These are phyloP conservation scores for Paragyromitra xinjiangensis DNA, from an alignment of 495 filamentous ascomycete genomes.

Conservation along the genomic window DNA sequence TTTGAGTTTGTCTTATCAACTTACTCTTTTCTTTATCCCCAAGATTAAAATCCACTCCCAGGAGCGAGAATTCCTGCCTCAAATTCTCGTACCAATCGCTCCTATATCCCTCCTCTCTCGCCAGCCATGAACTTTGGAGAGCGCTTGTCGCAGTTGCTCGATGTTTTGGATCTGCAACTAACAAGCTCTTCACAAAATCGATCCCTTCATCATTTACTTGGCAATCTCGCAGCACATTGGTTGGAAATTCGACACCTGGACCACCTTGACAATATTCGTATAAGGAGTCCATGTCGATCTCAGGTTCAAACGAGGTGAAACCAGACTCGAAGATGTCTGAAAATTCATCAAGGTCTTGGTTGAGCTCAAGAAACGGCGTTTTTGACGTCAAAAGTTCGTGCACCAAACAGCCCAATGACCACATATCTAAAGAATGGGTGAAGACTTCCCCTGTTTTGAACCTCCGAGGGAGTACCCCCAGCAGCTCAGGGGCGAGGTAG, in stretches of 20 bases:
- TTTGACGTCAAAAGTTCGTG: conserved; percentile 3
- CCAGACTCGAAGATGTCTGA: background rate
- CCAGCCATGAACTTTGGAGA: background rate
- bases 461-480: background rate
- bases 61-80: background rate
- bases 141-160: background rate
- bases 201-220: conserved; percentile 5
- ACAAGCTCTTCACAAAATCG: background rate
- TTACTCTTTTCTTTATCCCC: background rate
- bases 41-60: background rate
- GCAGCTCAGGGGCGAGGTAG: background rate
- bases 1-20: background rate
- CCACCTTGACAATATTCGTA: background rate
- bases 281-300: background rate
- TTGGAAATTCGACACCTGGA: background rate
- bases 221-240: background rate
- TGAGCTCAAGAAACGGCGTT: background rate
- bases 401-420: conserved; percentile 7
- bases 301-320: background rate
- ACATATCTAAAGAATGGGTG: conserved; percentile 5
- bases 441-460: background rate
- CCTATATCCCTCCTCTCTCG: background rate
- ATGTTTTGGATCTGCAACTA: background rate
- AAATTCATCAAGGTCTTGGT: background rate
- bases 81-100: background rate